Conservation (phyloP, 768 basidiomycete species). For the button mushroom (Agaricus bisporus) region DNA sequence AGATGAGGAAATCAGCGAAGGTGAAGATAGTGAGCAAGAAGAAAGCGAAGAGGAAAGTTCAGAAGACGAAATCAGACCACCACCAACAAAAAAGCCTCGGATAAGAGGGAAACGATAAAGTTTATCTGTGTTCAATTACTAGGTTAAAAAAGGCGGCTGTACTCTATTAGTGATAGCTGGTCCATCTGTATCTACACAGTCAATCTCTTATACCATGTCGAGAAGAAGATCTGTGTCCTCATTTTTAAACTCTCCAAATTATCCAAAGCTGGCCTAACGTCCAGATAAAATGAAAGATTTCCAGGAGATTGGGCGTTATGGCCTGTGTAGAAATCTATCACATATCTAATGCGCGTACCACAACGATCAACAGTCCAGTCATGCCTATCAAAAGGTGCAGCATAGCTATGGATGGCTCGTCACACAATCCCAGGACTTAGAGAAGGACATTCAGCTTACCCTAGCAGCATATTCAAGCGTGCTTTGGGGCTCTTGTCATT, state of each 20-base stretch:
- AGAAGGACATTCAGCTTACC: conserved; percentile 46
- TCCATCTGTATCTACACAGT: conserved; percentile 6
- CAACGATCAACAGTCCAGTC: conserved; percentile 97
- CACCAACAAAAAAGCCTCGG: conserved; percentile 52
- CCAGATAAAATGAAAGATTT: conserved; percentile 84
- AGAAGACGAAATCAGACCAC: conserved; percentile 34
- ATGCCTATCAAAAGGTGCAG: conserved; percentile 92
- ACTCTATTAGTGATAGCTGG: neutral
- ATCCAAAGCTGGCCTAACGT: conserved; percentile 91
- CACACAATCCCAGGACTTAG: conserved; percentile 2
- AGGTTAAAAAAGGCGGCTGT: neutral
- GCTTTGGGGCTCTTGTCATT: conserved; percentile 77
- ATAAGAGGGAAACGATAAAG: conserved; percentile 39
- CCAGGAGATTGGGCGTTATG: conserved; percentile 39
- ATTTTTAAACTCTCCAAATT: conserved; percentile 91
- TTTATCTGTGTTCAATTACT: conserved; percentile 1
- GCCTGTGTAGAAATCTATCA: conserved; percentile 98
- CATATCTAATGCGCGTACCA: conserved; percentile 82
- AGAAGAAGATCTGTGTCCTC: conserved; percentile 46
- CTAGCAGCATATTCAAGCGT: conserved; percentile 73
- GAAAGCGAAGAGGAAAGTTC: conserved; percentile 39
- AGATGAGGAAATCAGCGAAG: conserved; percentile 61
- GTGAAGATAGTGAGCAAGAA: conserved; percentile 35
- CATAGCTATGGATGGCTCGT: conserved; percentile 52
- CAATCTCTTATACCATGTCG: conserved; percentile 7